Conservation (phyloP, 176 grass and related monocot genomes). For the Triticum monococcum region DNA sequence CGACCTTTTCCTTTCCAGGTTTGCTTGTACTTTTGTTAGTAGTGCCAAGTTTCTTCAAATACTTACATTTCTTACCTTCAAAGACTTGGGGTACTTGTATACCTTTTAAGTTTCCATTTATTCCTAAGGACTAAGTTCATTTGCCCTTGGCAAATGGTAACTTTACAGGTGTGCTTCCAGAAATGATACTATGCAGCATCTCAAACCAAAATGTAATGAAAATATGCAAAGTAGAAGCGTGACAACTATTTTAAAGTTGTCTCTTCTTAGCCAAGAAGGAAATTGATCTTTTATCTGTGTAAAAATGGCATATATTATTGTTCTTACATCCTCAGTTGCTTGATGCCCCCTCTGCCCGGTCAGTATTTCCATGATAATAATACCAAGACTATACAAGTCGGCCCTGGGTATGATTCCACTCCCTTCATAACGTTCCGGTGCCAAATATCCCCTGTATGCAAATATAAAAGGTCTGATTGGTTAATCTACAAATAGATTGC, state of each 20-base stretch:
- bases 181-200: neutral
- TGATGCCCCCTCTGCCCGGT: too few species aligned
- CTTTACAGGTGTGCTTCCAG: neutral
- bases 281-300: too few species aligned
- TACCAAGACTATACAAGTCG: neutral
- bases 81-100: neutral
- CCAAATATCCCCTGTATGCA: neutral
- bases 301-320: too few species aligned
- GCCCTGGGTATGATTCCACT: neutral
- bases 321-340: too few species aligned
- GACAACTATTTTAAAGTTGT: too few species aligned
- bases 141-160: neutral
- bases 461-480: neutral
- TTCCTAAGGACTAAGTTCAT: neutral
- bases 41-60: neutral
- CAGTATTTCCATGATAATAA: neutral
- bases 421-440: neutral
- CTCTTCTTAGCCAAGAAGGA: too few species aligned
- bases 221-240: too few species aligned
- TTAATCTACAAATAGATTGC: neutral
- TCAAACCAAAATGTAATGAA: neutral
- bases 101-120: neutral
- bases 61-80: neutral
- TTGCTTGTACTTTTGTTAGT: neutral
- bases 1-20: neutral